A percentile compares a stretch with the other conserved stretches of the same genome.
phyloP scores from a whole-genome alignment of 192 early-diverging fungal species.

The Entomortierella beljakovae region DNA sequence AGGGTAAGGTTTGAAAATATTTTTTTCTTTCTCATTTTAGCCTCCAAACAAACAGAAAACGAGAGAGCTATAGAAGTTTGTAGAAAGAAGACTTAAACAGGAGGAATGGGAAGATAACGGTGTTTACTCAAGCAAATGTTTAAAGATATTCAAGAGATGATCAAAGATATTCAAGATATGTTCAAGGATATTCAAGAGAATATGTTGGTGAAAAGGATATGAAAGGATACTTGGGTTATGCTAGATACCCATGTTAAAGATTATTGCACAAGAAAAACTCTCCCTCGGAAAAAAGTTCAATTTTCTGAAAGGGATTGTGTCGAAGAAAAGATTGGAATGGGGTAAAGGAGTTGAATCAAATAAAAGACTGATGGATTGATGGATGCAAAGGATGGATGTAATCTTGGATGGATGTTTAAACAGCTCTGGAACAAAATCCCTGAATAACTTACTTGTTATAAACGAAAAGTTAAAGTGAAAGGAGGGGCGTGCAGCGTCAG shows the following conservation, averaged over 20 bases:
- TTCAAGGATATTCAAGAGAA: too few relatives aligned
- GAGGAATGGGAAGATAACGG: too few relatives aligned
- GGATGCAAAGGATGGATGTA: neutral
- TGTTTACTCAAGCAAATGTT: too few relatives aligned
- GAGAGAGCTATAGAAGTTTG: too few relatives aligned
- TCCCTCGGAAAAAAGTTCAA: neutral
- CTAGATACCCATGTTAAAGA: neutral
- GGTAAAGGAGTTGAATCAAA: conserved; percentile 10
- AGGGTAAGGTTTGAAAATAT: too few relatives aligned
- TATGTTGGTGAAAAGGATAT: too few relatives aligned
- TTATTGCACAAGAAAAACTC: neutral
- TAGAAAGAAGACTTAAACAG: too few relatives aligned
- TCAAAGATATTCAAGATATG: too few relatives aligned
- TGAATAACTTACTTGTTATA: conserved; percentile 31
- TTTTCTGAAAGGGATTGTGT: too few relatives aligned
- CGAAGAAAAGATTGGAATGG: neutral
- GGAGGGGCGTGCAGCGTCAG: conserved; percentile 17
- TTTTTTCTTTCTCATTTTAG: neutral
- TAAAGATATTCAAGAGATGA: too few relatives aligned
- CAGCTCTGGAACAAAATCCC: neutral
- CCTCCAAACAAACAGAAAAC: neutral
- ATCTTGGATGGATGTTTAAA: too few relatives aligned
- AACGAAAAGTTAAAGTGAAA: conserved; percentile 42
- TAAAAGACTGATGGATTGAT: conserved; percentile 29
- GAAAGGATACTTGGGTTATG: too few relatives aligned